phyloP scores from a whole-genome alignment of 495 filamentous ascomycete genomes.

The Penicillium bialowiezense region DNA sequence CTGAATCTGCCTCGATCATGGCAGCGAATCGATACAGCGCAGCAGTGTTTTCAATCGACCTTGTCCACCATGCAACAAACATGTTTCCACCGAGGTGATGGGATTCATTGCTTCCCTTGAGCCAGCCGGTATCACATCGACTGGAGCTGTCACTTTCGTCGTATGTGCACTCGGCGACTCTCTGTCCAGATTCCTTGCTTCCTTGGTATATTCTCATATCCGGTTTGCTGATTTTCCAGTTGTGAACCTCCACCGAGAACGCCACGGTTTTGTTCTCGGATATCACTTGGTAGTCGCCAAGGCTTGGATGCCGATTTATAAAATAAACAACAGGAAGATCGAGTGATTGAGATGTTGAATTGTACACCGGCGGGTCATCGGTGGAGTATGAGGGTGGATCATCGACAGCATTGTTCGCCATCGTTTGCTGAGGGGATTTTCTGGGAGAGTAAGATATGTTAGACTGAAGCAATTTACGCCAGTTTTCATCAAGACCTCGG shows the following conservation, averaged over 20 bases:
- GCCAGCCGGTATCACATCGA: neutral
- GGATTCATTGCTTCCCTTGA: neutral
- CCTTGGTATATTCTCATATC: neutral
- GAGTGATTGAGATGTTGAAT: neutral
- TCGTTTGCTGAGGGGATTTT: no score
- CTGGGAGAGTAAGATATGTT: no score
- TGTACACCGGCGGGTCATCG: neutral
- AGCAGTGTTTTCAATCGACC: neutral
- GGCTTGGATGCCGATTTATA: neutral
- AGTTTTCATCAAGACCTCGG: no score
- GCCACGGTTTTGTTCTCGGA: neutral
- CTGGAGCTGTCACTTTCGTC: neutral
- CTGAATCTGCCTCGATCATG: neutral
- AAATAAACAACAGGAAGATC: neutral
- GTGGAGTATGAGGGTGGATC: neutral
- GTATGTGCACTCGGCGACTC: neutral
- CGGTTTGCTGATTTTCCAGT: neutral
- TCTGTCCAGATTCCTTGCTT: neutral
- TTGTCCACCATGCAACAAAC: neutral
- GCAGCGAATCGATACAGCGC: neutral
- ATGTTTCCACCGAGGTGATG: neutral
- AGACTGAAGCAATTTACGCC: no score
- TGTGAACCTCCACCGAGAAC: neutral
- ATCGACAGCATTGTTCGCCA: neutral
- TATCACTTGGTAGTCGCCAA: neutral